These are phyloP conservation scores for Dovyalis caffra DNA, from an alignment of 345 rosid genomes.

Conservation along the genomic window DNA sequence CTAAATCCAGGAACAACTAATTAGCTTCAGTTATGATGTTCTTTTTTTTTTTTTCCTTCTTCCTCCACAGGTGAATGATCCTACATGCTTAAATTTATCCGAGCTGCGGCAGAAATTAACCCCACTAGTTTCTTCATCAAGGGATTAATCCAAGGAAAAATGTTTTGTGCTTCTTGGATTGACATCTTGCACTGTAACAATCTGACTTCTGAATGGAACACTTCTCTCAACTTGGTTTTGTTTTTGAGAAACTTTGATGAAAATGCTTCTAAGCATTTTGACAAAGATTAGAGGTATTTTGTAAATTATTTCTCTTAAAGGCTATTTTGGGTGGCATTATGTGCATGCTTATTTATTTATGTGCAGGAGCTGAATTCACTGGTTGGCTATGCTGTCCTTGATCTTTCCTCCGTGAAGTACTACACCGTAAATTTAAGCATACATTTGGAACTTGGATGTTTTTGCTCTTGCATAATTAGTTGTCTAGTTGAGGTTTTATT, in stretches of 20 bases:
- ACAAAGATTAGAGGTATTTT: neutral
- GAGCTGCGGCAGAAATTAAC: conserved; percentile 38
- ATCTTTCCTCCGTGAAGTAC: neutral
- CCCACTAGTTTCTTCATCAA: conserved; percentile 8
- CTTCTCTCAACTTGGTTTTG: conserved; percentile 1
- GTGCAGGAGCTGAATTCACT: neutral
- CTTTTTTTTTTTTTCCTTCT: too few relatives aligned
- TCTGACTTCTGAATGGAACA: conserved; percentile 9
- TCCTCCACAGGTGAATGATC: conserved; percentile 49
- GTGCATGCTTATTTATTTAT: neutral
- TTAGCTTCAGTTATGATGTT: conserved; percentile 5
- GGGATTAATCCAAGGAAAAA: conserved; percentile 8
- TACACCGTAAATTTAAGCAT: neutral
- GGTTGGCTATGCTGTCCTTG: neutral
- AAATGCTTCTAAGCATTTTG: neutral
- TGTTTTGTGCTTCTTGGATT: neutral
- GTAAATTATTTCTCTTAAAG: neutral
- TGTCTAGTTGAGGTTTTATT: neutral
- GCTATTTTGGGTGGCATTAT: neutral
- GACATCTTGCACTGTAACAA: neutral
- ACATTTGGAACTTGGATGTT: neutral
- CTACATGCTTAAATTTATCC: conserved; percentile 24
- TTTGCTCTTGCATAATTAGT: neutral
- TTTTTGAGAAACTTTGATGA: neutral
- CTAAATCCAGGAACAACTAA: neutral